Conservation (phyloP, 768 basidiomycete species). For the Boletus rufocinnamomeus region DNA sequence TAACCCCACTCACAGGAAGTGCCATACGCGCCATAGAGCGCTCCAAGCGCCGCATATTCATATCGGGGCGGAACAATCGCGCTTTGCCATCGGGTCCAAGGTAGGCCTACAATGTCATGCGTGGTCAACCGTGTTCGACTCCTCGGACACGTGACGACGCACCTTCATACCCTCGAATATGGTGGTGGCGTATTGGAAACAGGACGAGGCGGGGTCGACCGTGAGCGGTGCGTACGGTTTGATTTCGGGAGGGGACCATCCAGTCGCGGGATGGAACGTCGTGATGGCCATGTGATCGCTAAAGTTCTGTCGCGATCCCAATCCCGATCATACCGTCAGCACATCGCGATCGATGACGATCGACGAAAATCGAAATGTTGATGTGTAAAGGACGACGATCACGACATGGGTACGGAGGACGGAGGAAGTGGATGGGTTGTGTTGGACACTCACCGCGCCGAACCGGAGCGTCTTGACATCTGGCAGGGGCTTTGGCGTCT, state of each 20-base stretch:
- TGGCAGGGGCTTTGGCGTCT: conserved; percentile 53
- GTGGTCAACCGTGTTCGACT: not conserved
- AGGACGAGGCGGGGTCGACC: conserved; percentile 57
- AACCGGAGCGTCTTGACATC: conserved; percentile 51
- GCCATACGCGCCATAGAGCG: conserved; percentile 71
- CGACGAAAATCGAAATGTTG: not conserved
- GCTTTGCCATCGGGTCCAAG: conserved; percentile 68
- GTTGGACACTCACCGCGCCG: conserved; percentile 47
- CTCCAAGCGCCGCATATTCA: conserved; percentile 83
- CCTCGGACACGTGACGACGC: conserved; percentile 1
- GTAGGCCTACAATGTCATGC: conserved; percentile 55
- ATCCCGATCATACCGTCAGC: not conserved
- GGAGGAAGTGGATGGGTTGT: no score
- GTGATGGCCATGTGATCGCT: conserved; percentile 78
- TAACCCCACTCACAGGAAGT: conserved; percentile 53
- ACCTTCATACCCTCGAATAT: conserved; percentile 74
- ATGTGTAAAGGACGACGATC: not conserved
- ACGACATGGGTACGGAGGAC: no score
- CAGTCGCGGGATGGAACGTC: conserved; percentile 59
- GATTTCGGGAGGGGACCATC: conserved; percentile 75
- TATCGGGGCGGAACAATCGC: conserved; percentile 78
- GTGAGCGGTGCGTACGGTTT: conserved; percentile 64
- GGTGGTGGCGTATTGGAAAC: conserved; percentile 62
- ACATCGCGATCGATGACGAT: not conserved
- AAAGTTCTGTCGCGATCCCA: not conserved